A percentile compares a stretch with the other conserved stretches of the same genome.
phyloP scores from a whole-genome alignment of 2,329 filamentous ascomycete species.

The Verticillium alfalfae region DNA sequence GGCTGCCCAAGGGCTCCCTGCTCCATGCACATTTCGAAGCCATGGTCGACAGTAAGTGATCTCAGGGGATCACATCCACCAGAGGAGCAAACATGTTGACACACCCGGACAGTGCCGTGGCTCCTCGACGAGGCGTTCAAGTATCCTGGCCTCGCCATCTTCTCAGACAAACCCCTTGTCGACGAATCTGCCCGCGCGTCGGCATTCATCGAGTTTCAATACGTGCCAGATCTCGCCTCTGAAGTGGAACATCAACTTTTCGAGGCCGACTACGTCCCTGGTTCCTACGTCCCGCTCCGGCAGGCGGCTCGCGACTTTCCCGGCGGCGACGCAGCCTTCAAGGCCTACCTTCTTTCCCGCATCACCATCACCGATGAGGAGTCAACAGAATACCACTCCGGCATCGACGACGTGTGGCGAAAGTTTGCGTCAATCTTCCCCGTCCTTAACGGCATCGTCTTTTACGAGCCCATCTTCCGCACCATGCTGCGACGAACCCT shows the following conservation, averaged over 20 bases:
- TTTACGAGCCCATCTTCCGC: constrained; percentile 55
- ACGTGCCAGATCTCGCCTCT: not conserved
- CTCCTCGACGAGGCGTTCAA: not conserved
- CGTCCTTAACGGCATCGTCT: not conserved
- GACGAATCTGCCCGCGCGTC: not conserved
- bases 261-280: constrained; percentile 46
- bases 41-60: constrained; percentile 57
- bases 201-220: not conserved
- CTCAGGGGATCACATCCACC: not conserved
- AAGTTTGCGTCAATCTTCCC: not conserved
- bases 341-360: not conserved
- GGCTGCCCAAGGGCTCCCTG: constrained; percentile 76
- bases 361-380: not conserved
- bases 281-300: constrained; percentile 45
- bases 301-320: constrained; percentile 65
- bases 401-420: not conserved
- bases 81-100: not conserved
- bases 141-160: not conserved
- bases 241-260: not conserved
- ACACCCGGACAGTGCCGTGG: not conserved
- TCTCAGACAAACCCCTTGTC: not conserved
- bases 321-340: constrained; percentile 30
- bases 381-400: not conserved
- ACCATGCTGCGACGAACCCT: not conserved
- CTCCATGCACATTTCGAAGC: constrained; percentile 78